phyloP scores from a whole-genome alignment of 1,284 basidiomycete species.

The Apiotrichum sp. region DNA sequence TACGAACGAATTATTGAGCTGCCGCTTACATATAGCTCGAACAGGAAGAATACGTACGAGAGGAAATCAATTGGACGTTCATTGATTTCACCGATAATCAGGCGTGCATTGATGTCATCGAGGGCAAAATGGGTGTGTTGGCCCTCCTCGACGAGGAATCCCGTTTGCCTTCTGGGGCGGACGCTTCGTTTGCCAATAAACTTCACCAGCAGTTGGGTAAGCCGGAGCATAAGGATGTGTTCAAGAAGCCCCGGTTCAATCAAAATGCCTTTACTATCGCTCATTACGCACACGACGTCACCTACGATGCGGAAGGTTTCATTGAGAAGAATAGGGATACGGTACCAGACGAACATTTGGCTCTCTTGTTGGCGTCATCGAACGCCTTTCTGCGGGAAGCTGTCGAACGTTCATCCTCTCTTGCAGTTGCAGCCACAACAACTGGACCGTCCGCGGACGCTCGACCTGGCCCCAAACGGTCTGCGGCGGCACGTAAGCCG shows the following conservation, averaged over 20 bases:
- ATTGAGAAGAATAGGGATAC: slow-evolving; percentile 99
- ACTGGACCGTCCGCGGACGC: not conserved
- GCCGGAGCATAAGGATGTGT: slow-evolving; percentile 78
- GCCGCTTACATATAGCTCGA: slow-evolving; percentile 57
- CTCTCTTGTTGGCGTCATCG: slow-evolving; percentile 73
- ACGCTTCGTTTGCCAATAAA: slow-evolving; percentile 90
- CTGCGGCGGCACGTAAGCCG: slow-evolving; percentile 65
- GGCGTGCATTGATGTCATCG: slow-evolving; percentile 96
- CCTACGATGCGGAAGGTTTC: slow-evolving; percentile 97
- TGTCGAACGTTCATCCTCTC: slow-evolving; percentile 65
- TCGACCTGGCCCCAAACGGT: slow-evolving; percentile 48
- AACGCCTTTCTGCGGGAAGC: slow-evolving; percentile 94
- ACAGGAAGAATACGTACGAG: slow-evolving; percentile 97
- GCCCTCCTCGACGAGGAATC: slow-evolving; percentile 97
- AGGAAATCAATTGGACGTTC: slow-evolving; percentile 99
- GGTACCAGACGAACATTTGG: slow-evolving; percentile 95
- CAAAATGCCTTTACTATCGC: slow-evolving; percentile 96
- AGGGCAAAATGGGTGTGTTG: slow-evolving; percentile 92
- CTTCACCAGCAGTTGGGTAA: slow-evolving; percentile 80
- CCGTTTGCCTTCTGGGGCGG: slow-evolving; percentile 87
- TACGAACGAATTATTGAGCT: slow-evolving; percentile 1
- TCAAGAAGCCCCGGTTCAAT: slow-evolving; percentile 97
- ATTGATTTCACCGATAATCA: slow-evolving; percentile 99
- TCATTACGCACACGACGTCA: slow-evolving; percentile 96
- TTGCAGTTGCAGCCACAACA: slow-evolving; percentile 55